Evolutionary conservation across 202 grass and related monocot species (phyloP).

Genomic region (Bolboschoenoplectus hybrid): DNA sequence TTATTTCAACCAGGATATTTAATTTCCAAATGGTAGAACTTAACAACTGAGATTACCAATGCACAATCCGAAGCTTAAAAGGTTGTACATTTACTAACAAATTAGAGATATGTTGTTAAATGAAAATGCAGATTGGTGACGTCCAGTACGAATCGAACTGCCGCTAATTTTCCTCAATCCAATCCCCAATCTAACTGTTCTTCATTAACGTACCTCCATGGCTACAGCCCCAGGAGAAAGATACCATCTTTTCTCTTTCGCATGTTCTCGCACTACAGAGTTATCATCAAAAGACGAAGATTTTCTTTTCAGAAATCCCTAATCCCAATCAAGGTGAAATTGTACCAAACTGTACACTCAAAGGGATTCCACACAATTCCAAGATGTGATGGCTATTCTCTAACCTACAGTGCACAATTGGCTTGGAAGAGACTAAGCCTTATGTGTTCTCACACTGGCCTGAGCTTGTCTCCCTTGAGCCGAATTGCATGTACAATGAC

Average conservation of each 20-base stretch:
- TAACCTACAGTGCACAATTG: slow-evolving; percentile 56
- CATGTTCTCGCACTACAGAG: slow-evolving; percentile 64
- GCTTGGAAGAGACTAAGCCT: slow-evolving; percentile 60
- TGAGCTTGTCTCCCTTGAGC: slow-evolving; percentile 48
- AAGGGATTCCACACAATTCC: slow-evolving; percentile 46
- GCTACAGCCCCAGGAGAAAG: slow-evolving; percentile 44
- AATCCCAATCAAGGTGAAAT: slow-evolving; percentile 46
- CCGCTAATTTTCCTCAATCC: slow-evolving; percentile 55
- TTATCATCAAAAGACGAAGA: slow-evolving; percentile 3
- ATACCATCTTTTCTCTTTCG: slow-evolving; percentile 52
- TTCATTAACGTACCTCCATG: slow-evolving; percentile 50
- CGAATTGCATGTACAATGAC: slow-evolving; percentile 60
- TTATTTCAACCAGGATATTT: neutral
- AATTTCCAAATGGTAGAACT: neutral
- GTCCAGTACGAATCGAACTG: slow-evolving; percentile 55
- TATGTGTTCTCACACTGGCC: slow-evolving; percentile 38
- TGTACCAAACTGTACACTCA: slow-evolving; percentile 38
- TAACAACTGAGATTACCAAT: neutral
- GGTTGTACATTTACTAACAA: slow-evolving; percentile 14
- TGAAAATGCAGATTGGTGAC: slow-evolving; percentile 59
- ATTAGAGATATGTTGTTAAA: neutral
- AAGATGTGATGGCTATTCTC: slow-evolving; percentile 41
- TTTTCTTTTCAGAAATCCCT: slow-evolving; percentile 42
- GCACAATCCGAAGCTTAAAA: neutral
- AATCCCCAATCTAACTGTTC: slow-evolving; percentile 43